Evolutionary conservation across 306 rosid genomes (phyloP), one percentile per base, ranked within the genome.

Genomic region (Ziziphus jujuba): DNA sequence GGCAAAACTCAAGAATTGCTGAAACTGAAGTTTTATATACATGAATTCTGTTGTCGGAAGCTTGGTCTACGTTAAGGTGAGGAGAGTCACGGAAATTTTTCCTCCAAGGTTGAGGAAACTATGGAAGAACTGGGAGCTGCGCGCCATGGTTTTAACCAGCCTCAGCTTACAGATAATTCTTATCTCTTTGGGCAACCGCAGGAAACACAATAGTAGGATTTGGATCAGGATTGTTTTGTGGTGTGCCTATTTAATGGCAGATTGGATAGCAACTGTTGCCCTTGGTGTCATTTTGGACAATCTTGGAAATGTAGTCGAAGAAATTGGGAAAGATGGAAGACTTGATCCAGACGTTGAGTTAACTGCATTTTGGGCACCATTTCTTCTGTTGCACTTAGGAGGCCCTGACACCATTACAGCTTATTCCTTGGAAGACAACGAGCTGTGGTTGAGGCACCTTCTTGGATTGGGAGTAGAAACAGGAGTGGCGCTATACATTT

Each of bases 401-500:
- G 80, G 84, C 7, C 87, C 75, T 0, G 84, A 83, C 52, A 79
- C 63, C 9, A 64, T 76, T 33, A 76, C 82, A 7, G 84, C 80
- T 0, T 82, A 69, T 24, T 65, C 84, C 1, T 57, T 72, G 3
- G 80, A 79, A 34, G 87, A 83, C 44, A 83, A 83, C 9, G 75
- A 79, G 28, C 34, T 83, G 0, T 83, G 84, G 84, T 47, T 14
- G 0, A 54, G 84, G 14, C 80, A 73, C 50, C 10, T 70, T 5
- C 60, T 79, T 9, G 67, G 17, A 8, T 23, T 73, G 51, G 3
- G 0, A 33, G 70, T 73, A 9, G 78, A 76, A 21, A 9, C 59
- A 2, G 2, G 5, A 0, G 75, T 38, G 1, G 77, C 75, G 6
- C 2, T 54, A 9, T 69, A 61, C 11, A 20, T 57, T 13, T 28